phyloP scores from a whole-genome alignment of 495 filamentous ascomycete genomes.

The Apodospora peruviana region DNA sequence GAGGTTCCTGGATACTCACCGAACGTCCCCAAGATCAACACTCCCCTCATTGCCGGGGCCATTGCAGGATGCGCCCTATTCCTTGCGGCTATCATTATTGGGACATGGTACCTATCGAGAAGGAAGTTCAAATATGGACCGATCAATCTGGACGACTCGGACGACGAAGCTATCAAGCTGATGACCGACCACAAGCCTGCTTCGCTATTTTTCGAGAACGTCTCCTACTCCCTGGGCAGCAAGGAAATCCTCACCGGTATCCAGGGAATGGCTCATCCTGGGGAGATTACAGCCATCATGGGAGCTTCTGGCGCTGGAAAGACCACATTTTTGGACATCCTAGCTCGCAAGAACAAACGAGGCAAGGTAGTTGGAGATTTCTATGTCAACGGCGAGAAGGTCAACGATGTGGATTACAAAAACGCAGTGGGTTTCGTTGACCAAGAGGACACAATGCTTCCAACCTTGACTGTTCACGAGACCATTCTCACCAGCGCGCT shows the following conservation, averaged over 20 bases:
- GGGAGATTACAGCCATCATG: slow-evolving; percentile 96
- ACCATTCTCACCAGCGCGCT: slow-evolving; percentile 93
- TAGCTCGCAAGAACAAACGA: slow-evolving; percentile 96
- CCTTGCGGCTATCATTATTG: slow-evolving; percentile 74
- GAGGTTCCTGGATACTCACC: slow-evolving; percentile 87
- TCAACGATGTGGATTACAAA: slow-evolving; percentile 79
- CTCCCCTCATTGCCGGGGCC: slow-evolving; percentile 87
- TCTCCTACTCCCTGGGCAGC: slow-evolving; percentile 79
- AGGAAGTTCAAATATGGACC: slow-evolving; percentile 65
- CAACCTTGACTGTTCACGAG: slow-evolving; percentile 95
- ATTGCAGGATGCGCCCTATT: slow-evolving; percentile 87
- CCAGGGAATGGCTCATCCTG: slow-evolving; percentile 77
- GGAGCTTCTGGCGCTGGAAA: slow-evolving; percentile 96
- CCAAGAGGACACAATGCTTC: slow-evolving; percentile 96
- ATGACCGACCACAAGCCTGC: slow-evolving; percentile 88
- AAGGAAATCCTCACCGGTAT: slow-evolving; percentile 80
- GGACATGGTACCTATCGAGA: slow-evolving; percentile 85
- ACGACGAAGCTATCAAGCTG: slow-evolving; percentile 81
- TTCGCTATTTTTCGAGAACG: slow-evolving; percentile 80
- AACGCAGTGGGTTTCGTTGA: slow-evolving; percentile 94
- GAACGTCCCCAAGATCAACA: slow-evolving; percentile 93
- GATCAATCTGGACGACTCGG: slow-evolving; percentile 79
- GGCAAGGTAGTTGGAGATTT: slow-evolving; percentile 76
- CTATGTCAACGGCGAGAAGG: slow-evolving; percentile 88
- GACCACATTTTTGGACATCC: slow-evolving; percentile 93